Evolutionary conservation across 2,329 filamentous ascomycete genomes (phyloP).

Genomic region (Epichloe sibirici): DNA sequence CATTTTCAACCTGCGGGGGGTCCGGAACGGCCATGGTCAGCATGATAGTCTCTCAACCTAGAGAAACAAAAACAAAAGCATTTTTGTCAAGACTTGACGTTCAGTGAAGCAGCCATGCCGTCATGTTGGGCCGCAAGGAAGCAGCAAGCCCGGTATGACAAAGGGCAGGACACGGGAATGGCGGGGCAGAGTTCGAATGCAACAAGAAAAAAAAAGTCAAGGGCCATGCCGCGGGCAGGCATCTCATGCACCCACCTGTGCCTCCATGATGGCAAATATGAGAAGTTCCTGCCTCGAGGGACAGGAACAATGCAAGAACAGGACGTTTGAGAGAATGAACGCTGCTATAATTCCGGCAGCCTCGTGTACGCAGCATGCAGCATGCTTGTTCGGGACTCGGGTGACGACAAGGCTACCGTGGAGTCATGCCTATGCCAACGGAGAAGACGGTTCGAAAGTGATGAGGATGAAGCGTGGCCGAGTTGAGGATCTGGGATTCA

Average conservation of each 20-base stretch:
- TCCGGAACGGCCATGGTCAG: constrained; percentile 1
- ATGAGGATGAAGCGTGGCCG: neutral
- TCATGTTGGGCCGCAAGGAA: neutral
- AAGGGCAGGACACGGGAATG: neutral
- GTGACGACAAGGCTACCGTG: constrained; percentile 27
- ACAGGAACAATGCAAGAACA: constrained; percentile 6
- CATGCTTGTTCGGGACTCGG: constrained; percentile 24
- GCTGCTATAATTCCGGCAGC: constrained; percentile 34
- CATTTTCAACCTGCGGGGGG: constrained; percentile 67
- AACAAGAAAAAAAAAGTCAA: neutral
- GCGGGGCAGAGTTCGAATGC: neutral
- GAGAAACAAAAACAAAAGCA: neutral
- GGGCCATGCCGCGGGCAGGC: neutral
- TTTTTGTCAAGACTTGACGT: neutral
- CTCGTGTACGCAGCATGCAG: constrained; percentile 27
- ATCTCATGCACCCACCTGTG: constrained; percentile 28
- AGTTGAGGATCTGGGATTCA: constrained; percentile 3
- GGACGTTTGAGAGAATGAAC: constrained; percentile 12
- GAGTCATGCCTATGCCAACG: constrained; percentile 25
- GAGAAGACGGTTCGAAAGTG: neutral
- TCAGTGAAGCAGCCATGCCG: neutral
- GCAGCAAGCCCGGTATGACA: neutral
- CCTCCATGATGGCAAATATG: constrained; percentile 28
- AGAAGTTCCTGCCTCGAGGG: constrained; percentile 3
- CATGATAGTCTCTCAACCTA: neutral